These are phyloP conservation scores for Chrysoporthe deuterocubensis DNA, from an alignment of 2,329 filamentous ascomycete species.

Conservation along the genomic window DNA sequence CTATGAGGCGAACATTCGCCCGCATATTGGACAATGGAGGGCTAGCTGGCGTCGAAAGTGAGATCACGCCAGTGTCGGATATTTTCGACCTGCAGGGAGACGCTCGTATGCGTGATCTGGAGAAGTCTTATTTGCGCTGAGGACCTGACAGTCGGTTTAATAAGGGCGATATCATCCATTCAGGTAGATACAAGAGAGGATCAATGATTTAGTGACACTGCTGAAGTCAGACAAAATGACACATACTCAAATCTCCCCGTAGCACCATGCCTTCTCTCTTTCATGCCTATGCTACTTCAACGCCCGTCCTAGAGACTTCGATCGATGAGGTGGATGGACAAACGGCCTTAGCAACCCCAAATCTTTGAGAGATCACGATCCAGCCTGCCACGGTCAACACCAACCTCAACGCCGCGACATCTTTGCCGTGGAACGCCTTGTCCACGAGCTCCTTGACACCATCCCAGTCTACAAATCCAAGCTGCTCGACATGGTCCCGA, in stretches of 20 bases:
- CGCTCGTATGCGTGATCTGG: neutral
- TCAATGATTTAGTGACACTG: neutral
- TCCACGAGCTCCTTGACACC: conserved; percentile 41
- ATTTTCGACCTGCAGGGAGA: conserved; percentile 9
- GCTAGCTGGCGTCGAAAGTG: conserved; percentile 1
- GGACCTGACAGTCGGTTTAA: neutral
- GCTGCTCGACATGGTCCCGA: no score
- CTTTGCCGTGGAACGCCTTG: conserved; percentile 43
- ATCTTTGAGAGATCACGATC: conserved; percentile 34
- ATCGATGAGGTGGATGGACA: no score
- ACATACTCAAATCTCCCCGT: neutral
- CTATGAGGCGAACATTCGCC: neutral
- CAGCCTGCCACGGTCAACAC: conserved; percentile 46
- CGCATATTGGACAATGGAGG: conserved; percentile 1
- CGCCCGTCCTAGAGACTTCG: no score
- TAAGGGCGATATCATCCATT: neutral
- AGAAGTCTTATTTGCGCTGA: conserved; percentile 12
- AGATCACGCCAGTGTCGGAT: neutral
- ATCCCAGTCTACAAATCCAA: conserved; percentile 16
- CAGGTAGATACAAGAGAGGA: neutral
- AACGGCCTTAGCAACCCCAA: no score
- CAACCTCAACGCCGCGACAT: conserved; percentile 41
- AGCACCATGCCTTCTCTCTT: no score
- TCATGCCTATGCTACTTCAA: no score
- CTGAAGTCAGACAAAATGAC: neutral